Conservation (phyloP, 2,329 filamentous ascomycete genomes). For the Pestalotiopsis sp. region DNA sequence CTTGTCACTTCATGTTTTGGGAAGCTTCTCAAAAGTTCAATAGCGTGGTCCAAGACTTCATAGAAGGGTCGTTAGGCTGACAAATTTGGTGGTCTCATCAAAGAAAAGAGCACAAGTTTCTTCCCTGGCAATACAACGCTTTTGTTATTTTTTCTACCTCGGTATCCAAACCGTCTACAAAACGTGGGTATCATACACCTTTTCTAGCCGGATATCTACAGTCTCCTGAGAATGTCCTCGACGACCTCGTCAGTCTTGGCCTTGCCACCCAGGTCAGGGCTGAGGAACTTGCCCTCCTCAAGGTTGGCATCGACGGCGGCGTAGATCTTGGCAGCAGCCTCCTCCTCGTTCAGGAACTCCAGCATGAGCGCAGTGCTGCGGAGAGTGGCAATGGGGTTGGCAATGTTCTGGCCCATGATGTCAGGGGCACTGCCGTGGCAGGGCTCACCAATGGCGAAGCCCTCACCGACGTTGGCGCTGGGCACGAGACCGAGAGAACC, state of each 20-base stretch:
- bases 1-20: background rate
- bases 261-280: slow-evolving; percentile 86
- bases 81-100: background rate
- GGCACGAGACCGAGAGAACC: slow-evolving; percentile 91
- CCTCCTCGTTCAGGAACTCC: slow-evolving; percentile 88
- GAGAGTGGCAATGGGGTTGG: slow-evolving; percentile 95
- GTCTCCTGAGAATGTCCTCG: slow-evolving; percentile 79
- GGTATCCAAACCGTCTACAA: background rate
- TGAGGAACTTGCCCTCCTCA: slow-evolving; percentile 79
- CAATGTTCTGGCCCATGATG: slow-evolving; percentile 89
- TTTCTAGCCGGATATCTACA: slow-evolving; percentile 53
- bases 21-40: background rate
- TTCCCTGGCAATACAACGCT: background rate
- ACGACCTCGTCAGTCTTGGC: slow-evolving; percentile 87
- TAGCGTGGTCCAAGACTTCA: background rate
- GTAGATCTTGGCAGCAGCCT: slow-evolving; percentile 88
- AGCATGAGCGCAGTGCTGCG: slow-evolving; percentile 92
- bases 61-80: background rate
- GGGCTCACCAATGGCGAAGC: slow-evolving; percentile 95
- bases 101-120: background rate
- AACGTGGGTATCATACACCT: slow-evolving; percentile 4
- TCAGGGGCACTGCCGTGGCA: slow-evolving; percentile 97
- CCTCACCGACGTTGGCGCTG: slow-evolving; percentile 91
- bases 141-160: slow-evolving; percentile 1
- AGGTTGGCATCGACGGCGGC: slow-evolving; percentile 89